These are phyloP conservation scores for Gossypium sturtianum DNA, from an alignment of 345 rosid genomes.

Conservation along the genomic window DNA sequence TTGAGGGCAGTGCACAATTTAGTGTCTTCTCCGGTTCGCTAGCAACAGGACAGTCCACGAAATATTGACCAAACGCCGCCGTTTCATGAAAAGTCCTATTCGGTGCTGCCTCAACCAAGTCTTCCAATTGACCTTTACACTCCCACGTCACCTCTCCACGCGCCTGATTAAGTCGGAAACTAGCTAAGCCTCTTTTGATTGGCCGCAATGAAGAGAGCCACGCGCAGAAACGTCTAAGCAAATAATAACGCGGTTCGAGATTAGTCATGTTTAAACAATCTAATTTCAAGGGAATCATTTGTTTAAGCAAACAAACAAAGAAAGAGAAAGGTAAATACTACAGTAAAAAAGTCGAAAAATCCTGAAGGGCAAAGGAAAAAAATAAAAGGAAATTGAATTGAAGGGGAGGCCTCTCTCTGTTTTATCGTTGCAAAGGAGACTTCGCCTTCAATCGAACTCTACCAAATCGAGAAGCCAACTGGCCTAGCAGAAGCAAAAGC, in stretches of 20 bases:
- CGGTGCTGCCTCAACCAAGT: slow-evolving; percentile 5
- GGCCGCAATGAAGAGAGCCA: not conserved
- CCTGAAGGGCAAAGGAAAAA: not conserved
- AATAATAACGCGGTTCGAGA: slow-evolving; percentile 8
- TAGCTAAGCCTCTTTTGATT: not conserved
- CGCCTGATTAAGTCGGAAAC: not conserved
- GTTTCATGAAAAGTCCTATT: slow-evolving; percentile 9
- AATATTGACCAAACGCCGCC: slow-evolving; percentile 8
- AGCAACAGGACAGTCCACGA: not conserved
- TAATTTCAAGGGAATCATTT: not conserved
- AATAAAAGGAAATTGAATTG: not conserved
- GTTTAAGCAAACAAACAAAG: not conserved
- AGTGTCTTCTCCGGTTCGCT: not conserved
- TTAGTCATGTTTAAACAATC: not conserved
- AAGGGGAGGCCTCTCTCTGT: slow-evolving; percentile 21
- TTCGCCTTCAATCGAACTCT: slow-evolving; percentile 6
- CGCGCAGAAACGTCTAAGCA: not conserved
- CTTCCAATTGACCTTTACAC: slow-evolving; percentile 8
- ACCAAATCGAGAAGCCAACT: not conserved
- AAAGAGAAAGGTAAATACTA: not conserved
- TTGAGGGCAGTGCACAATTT: too few species aligned
- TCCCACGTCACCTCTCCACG: not conserved
- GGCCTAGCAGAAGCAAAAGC: not conserved
- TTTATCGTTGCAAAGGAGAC: slow-evolving; percentile 16
- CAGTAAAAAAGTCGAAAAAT: not conserved